These are phyloP conservation scores for Bolboschoenus planiculmis DNA, from an alignment of 176 grass and related monocot genomes.

Conservation along the genomic window DNA sequence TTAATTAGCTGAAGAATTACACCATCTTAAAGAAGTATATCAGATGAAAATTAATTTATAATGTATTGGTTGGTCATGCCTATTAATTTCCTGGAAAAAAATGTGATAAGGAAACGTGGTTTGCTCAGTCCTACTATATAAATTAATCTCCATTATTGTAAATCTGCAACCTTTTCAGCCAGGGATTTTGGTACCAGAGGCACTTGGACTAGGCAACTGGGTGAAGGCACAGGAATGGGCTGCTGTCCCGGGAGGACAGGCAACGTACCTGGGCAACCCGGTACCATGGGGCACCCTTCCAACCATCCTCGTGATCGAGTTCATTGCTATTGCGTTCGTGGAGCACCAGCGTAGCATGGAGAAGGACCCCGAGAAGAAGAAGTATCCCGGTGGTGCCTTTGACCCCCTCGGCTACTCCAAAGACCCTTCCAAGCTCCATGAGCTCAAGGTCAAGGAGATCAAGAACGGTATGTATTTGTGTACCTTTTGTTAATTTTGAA, in stretches of 20 bases:
- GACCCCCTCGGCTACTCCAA: constrained; percentile 99
- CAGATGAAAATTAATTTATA: neutral
- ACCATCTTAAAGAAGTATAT: too few species aligned
- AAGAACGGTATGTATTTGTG: constrained; percentile 61
- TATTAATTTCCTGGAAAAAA: neutral
- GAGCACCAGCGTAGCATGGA: constrained; percentile 99
- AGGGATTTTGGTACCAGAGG: constrained; percentile 80
- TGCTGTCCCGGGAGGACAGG: constrained; percentile 71
- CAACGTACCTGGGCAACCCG: constrained; percentile 79
- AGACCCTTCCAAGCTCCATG: constrained; percentile 86
- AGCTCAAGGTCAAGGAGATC: constrained; percentile 98
- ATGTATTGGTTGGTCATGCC: neutral
- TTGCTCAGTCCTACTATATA: neutral
- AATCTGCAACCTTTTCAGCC: constrained; percentile 36
- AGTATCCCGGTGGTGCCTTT: constrained; percentile 97
- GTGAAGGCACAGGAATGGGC: constrained; percentile 99
- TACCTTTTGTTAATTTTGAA: neutral
- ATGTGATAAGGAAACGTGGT: neutral
- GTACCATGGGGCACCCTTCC: constrained; percentile 92
- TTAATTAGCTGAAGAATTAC: too few species aligned
- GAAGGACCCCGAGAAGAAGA: constrained; percentile 99
- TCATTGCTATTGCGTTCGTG: constrained; percentile 91
- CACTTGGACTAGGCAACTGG: constrained; percentile 94
- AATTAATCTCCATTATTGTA: neutral
- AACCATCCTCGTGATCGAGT: constrained; percentile 87